Evolutionary conservation across 2,329 filamentous ascomycete species (phyloP).

Genomic region (Metarhizium anisopliae): DNA sequence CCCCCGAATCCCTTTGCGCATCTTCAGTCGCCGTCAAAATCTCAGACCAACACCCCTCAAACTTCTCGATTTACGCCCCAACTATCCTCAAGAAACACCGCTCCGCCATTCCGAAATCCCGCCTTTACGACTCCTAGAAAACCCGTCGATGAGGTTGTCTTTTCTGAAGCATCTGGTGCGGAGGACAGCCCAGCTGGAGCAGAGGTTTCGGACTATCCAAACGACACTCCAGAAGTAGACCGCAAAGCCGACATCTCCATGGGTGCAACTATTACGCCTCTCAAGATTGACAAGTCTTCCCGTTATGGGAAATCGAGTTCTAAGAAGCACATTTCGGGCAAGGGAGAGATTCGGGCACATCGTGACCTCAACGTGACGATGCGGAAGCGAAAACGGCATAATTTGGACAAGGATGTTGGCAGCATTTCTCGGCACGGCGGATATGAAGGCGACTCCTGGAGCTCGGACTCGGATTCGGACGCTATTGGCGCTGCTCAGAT

Average conservation of each 20-base stretch:
- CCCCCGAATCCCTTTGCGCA: slow-evolving; percentile 25
- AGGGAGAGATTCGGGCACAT: slow-evolving; percentile 53
- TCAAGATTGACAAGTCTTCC: slow-evolving; percentile 35
- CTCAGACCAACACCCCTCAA: slow-evolving; percentile 28
- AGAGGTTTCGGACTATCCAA: slow-evolving; percentile 44
- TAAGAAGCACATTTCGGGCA: slow-evolving; percentile 41
- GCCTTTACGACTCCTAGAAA: slow-evolving; percentile 56
- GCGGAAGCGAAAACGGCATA: slow-evolving; percentile 45
- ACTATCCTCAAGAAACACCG: slow-evolving; percentile 31
- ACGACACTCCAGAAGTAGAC: slow-evolving; percentile 44
- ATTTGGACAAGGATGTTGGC: slow-evolving; percentile 42
- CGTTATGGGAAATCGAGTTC: slow-evolving; percentile 33
- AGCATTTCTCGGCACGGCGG: slow-evolving; percentile 36
- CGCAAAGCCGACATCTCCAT: slow-evolving; percentile 33
- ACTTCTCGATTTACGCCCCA: slow-evolving; percentile 38
- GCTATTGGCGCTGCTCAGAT: slow-evolving; percentile 13
- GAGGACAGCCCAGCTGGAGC: slow-evolving; percentile 53
- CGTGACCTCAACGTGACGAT: slow-evolving; percentile 27
- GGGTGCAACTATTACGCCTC: slow-evolving; percentile 35
- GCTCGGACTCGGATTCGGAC: slow-evolving; percentile 37
- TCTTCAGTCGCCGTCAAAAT: slow-evolving; percentile 31
- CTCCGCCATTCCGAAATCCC: slow-evolving; percentile 51
- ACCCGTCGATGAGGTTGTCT: slow-evolving; percentile 41
- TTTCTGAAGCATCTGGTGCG: slow-evolving; percentile 47
- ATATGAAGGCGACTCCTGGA: slow-evolving; percentile 34